These are phyloP conservation scores for Arachis monticola DNA, from an alignment of 331 rosid genomes.

Conservation along the genomic window DNA sequence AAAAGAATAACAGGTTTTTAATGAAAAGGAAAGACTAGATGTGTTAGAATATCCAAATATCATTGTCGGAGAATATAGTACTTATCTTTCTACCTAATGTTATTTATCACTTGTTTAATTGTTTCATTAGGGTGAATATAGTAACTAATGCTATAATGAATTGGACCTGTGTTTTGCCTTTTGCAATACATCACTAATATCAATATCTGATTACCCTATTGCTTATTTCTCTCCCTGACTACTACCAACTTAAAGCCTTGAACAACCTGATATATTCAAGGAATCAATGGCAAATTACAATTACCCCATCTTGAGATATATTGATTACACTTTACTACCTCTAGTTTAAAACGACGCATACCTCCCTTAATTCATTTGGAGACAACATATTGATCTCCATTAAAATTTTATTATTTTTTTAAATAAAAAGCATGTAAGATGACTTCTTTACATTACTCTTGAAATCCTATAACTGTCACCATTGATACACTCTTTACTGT, in stretches of 20 bases:
- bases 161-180: not conserved
- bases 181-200: not conserved
- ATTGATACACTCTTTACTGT: not conserved
- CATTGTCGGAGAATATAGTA: not conserved
- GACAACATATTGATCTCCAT: too few relatives aligned
- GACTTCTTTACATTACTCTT: not conserved
- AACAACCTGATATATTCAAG: too few relatives aligned
- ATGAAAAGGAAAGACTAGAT: not conserved
- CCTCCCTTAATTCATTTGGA: too few relatives aligned
- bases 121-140: conserved; percentile 5
- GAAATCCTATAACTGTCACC: not conserved
- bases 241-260: not conserved
- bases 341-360: too few relatives aligned
- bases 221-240: not conserved
- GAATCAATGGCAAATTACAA: too few relatives aligned
- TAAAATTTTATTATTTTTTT: too few relatives aligned
- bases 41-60: not conserved
- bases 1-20: not conserved
- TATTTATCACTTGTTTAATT: not conserved
- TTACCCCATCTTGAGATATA: too few relatives aligned
- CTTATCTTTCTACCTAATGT: not conserved
- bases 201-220: not conserved
- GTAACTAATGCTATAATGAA: not conserved
- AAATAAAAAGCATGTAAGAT: too few relatives aligned
- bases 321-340: too few relatives aligned